Evolutionary conservation across 805 yeast genomes (phyloP).

Genomic region (Pichia exigua): DNA sequence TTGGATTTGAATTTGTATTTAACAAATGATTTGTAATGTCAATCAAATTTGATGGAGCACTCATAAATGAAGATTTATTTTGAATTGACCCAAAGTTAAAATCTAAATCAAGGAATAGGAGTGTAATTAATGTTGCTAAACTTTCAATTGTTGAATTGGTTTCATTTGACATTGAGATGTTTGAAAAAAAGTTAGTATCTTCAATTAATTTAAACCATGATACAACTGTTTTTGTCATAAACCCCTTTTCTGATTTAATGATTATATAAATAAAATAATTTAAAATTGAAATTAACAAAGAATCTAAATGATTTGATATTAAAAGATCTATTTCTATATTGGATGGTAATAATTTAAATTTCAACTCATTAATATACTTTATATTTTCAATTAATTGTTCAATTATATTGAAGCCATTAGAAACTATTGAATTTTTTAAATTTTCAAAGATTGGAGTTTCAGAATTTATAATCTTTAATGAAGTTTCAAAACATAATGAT

Average conservation of each 20-base stretch:
- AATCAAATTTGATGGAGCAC: conserved; percentile 33
- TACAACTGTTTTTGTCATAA: conserved; percentile 26
- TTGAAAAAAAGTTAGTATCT: conserved; percentile 17
- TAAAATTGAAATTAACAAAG: conserved; percentile 17
- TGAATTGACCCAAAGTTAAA: conserved; percentile 37
- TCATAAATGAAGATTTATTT: conserved; percentile 32
- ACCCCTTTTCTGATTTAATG: conserved; percentile 19
- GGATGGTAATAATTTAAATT: conserved; percentile 8
- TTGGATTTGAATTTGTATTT: conserved; percentile 34
- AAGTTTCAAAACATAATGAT: not conserved
- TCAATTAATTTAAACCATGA: conserved; percentile 53
- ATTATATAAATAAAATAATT: conserved; percentile 22
- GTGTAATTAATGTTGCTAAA: conserved; percentile 40
- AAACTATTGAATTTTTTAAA: not conserved
- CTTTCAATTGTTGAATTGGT: conserved; percentile 31
- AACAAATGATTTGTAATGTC: conserved; percentile 17
- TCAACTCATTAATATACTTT: conserved; percentile 3
- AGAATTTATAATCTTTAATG: not conserved
- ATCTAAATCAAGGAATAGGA: conserved; percentile 51
- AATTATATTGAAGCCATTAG: conserved; percentile 22
- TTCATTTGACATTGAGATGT: not conserved
- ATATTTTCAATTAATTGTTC: conserved; percentile 22
- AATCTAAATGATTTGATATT: conserved; percentile 13
- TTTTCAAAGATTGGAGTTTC: not conserved
- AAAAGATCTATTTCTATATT: conserved; percentile 8